Base-by-base conservation (phyloP, 2,329 filamentous ascomycete genomes). In the Beauveria australis region DNA sequence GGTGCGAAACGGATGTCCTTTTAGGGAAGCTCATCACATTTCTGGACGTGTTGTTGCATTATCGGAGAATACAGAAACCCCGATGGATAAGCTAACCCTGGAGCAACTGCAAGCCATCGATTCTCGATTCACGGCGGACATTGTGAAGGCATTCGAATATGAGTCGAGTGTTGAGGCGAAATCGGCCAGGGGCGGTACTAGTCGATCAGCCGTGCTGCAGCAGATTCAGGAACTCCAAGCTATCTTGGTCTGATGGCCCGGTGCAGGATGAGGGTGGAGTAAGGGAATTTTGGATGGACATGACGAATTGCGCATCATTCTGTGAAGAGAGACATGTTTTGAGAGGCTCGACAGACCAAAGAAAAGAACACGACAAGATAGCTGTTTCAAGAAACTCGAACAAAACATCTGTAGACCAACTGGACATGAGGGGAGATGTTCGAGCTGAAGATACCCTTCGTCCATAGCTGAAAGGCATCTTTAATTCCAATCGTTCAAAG, bases 11-110 rank as follows among this genome's bases (percentile, higher is more conserved):
- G 84, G 83, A 48, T 85, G 89, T 47, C 88, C 89, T 9, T 92
- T 92, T 78, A 80, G 89, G 49, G 88, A 91, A 74, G 88, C 88
- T 18, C 89, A 92, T 68, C 89, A 91, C 71, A 89, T 91, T 67
- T 86, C 86, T 37, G 88, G 89, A 22, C 81, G 83, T 46, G 81
- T 88, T 1, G 89, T 92, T n/a, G 86, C 87, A 16, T 71, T 88
- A 51, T 85, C 86, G 0, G 88, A 92, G 72, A 78, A 85, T 60
- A 75, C 80, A 64, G 78, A 78, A 30, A 78, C 81, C 3, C 78
- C 85, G 14, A 91, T 92, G 85, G 85, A 91, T 67, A 77, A 87
- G 67, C 76, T 92, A 44, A 81, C 79, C 1, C 74, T 88, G 52
- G 81, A 86, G 71, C 84, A 91, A 69, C 76, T 92, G 55, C 79